These are phyloP conservation scores for Asparagopsis taxiformis DNA, from an alignment of 31 red algal species.

Conservation along the genomic window DNA sequence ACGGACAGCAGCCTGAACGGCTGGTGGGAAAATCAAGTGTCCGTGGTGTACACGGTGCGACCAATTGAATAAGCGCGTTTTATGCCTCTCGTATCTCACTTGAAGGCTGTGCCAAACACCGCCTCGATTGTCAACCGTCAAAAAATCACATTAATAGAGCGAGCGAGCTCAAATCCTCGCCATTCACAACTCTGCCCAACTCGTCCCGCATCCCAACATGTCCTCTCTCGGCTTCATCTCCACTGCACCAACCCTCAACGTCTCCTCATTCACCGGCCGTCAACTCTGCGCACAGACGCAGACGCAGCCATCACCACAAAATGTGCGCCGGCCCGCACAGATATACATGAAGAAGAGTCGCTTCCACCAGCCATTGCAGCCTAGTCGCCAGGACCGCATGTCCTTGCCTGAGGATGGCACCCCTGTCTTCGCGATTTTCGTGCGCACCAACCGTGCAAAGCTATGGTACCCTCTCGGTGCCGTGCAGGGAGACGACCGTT, in stretches of 20 bases:
- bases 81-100: too few relatives aligned
- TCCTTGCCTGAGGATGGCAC: slow-evolving; percentile 94
- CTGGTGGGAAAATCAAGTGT: too few relatives aligned
- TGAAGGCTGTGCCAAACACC: background rate
- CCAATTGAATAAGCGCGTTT: too few relatives aligned
- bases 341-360: slow-evolving; percentile 69
- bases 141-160: background rate
- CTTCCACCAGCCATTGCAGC: slow-evolving; percentile 57
- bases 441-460: slow-evolving; percentile 58
- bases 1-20: too few relatives aligned
- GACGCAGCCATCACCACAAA: too few relatives aligned
- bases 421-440: slow-evolving; percentile 86
- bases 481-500: slow-evolving; percentile 81
- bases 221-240: background rate
- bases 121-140: background rate
- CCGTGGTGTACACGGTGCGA: too few relatives aligned
- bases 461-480: slow-evolving; percentile 92
- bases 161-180: slow-evolving; percentile 8
- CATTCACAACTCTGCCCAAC: background rate
- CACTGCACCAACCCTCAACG: too few relatives aligned
- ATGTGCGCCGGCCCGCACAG: too few relatives aligned
- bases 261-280: too few relatives aligned
- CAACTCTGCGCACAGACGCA: too few relatives aligned
- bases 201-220: background rate
- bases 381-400: background rate